A percentile compares a stretch with the other conserved stretches of the same genome.
These are phyloP conservation scores for Bacidia rubella DNA, from an alignment of 495 filamentous ascomycete genomes.

Conservation along the genomic window DNA sequence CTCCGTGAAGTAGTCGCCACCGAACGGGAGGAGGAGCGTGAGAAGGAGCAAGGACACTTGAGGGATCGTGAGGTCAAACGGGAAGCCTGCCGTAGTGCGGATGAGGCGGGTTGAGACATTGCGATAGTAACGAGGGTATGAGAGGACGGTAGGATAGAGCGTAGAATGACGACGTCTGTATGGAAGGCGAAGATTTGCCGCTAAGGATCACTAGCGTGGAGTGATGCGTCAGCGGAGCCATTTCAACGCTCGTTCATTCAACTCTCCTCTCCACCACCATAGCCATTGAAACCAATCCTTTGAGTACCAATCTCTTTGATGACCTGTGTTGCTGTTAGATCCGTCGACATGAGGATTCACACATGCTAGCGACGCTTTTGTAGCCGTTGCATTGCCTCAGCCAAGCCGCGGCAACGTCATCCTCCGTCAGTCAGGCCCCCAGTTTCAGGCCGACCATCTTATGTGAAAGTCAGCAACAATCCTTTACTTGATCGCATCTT, in stretches of 20 bases:
- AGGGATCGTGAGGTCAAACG: constrained; percentile 48
- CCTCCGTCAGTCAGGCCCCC: not conserved
- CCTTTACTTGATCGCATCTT: not conserved
- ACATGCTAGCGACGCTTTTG: not conserved
- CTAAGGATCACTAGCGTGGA: not conserved
- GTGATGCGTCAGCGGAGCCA: constrained; percentile 4
- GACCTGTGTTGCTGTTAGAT: too few relatives aligned
- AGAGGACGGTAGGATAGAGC: not conserved
- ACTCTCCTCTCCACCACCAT: not conserved
- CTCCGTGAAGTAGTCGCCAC: constrained; percentile 31
- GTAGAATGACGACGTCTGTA: not conserved
- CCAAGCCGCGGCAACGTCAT: not conserved
- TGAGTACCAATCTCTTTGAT: too few relatives aligned
- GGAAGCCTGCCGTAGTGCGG: constrained; percentile 65
- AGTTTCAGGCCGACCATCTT: not conserved
- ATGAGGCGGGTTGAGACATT: constrained; percentile 63
- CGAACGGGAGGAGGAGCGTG: constrained; percentile 31
- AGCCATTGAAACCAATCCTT: not conserved
- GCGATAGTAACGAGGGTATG: not conserved
- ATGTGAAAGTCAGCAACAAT: too few relatives aligned
- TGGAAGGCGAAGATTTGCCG: constrained; percentile 2
- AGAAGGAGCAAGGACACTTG: constrained; percentile 29
- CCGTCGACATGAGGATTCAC: not conserved
- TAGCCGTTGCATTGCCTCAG: not conserved
- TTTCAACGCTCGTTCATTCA: not conserved